Base-by-base conservation (phyloP, 1,284 basidiomycete genomes). In the Porodaedalea pini region DNA sequence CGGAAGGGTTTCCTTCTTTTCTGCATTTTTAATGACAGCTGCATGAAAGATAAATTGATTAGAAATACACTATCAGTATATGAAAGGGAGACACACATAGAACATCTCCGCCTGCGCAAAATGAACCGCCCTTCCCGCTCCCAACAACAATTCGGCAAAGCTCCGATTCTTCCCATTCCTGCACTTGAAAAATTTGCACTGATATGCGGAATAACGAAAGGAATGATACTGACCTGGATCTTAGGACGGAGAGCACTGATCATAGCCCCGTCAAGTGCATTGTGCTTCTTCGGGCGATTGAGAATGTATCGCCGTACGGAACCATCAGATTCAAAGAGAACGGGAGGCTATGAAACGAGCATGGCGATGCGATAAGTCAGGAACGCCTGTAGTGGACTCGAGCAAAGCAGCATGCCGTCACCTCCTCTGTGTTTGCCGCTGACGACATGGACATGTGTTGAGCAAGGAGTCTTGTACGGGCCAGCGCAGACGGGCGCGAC, bases 41-140 rank as follows among this genome's bases (percentile, higher is more conserved):
- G 39, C 41, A 44, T 34, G 47, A 49, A 34, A 56, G 36, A 51
- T 37, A 41, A 48, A 32, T 61, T 58, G 62, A 60, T 27, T 54
- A 37, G 25, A 25, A 36, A 32, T 55, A 15, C 31, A 48, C 39
- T 47, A 43, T 55, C 11, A 63, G 29, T 49, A 34, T 47, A 34
- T 61, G 63, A 44, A 17, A 32, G 51, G 59, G 31, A 61, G 21
- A 78, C 85, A 67, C 68, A 92, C 92, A 76, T 62, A 84, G 84
- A 55, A 99, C 91, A 71, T 99, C 97, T 55, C 96, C 96, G 21
- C 96, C 97, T 4, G 93, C 90, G 69, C 95, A 99, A 68, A 98
- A 98, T 10, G 90, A 92, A 59, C 86, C 78, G 10, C 90, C 92
- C 27, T 78, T 76, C 19, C 93, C 91, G 41, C 81, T 82, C 23